These are phyloP conservation scores for Lactarius trivialis DNA, from an alignment of 768 basidiomycete species.

Conservation along the genomic window DNA sequence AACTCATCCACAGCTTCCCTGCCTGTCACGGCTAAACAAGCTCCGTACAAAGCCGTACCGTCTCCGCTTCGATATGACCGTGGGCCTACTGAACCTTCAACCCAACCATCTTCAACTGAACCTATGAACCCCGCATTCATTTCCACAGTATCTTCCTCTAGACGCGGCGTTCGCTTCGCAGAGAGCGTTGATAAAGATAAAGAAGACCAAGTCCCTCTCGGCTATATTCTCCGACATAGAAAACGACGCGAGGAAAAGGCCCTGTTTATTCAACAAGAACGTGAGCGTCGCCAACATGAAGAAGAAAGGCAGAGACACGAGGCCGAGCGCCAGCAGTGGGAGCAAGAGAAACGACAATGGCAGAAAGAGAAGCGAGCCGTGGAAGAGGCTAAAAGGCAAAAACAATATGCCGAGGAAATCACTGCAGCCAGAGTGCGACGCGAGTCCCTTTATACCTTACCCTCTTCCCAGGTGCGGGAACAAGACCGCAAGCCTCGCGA, in stretches of 20 bases:
- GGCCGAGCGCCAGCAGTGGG: constrained; percentile 39
- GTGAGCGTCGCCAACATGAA: constrained; percentile 45
- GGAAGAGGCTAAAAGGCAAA: constrained; percentile 36
- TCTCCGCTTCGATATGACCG: constrained; percentile 45
- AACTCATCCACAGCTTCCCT: constrained; percentile 20
- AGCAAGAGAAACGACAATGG: constrained; percentile 37
- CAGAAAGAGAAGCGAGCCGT: constrained; percentile 40
- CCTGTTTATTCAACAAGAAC: constrained; percentile 52
- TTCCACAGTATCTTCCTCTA: constrained; percentile 7
- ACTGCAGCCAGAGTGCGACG: constrained; percentile 20
- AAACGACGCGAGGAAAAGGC: constrained; percentile 66
- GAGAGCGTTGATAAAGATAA: constrained; percentile 54
- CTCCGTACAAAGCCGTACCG: constrained; percentile 38
- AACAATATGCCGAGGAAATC: constrained; percentile 21
- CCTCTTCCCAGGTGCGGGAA: constrained; percentile 11
- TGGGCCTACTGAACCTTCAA: constrained; percentile 22
- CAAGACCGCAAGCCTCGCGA: constrained; percentile 16
- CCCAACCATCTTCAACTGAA: constrained; percentile 11
- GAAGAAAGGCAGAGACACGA: constrained; percentile 36
- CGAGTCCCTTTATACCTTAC: not conserved
- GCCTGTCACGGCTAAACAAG: constrained; percentile 12
- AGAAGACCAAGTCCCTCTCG: constrained; percentile 61
- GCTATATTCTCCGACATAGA: constrained; percentile 55
- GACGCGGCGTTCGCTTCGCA: constrained; percentile 57
- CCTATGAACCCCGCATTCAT: constrained; percentile 4